phyloP scores from a whole-genome alignment of 2,329 filamentous ascomycete genomes.

The Exophiala viscosa region DNA sequence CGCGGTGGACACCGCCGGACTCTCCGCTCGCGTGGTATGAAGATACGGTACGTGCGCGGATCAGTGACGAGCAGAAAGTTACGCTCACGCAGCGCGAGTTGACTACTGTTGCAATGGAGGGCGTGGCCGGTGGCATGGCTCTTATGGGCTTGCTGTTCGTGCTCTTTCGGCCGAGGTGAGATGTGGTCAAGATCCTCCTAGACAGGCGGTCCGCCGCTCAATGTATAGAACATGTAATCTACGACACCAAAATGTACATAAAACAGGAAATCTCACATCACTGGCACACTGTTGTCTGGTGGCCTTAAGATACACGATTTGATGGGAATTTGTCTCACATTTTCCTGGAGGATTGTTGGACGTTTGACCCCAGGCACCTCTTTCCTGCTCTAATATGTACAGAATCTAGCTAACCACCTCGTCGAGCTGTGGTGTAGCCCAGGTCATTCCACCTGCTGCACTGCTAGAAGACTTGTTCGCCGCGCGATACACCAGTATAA shows the following conservation, averaged over 20 bases:
- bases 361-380: slow-evolving; percentile 1
- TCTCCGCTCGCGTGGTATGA: slow-evolving; percentile 45
- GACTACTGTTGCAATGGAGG: slow-evolving; percentile 66
- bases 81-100: slow-evolving; percentile 65
- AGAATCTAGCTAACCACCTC: slow-evolving; percentile 5
- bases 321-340: neutral
- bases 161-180: slow-evolving; percentile 45
- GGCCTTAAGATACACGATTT: neutral
- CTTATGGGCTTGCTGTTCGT: slow-evolving; percentile 54
- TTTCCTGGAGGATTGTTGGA: neutral
- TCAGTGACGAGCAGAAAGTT: slow-evolving; percentile 60
- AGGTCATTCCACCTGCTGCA: no score
- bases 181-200: neutral
- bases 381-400: slow-evolving; percentile 25
- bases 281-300: no score
- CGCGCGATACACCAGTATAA: no score
- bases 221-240: no score
- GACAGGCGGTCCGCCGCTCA: no score
- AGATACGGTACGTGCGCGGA: slow-evolving; percentile 54
- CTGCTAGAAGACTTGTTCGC: no score
- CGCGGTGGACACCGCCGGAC: slow-evolving; percentile 24
- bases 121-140: slow-evolving; percentile 62
- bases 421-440: no score
- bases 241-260: no score
- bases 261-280: no score